These are phyloP conservation scores for Ajuga chamaepitys DNA, from an alignment of 257 asterid genomes.

Conservation along the genomic window DNA sequence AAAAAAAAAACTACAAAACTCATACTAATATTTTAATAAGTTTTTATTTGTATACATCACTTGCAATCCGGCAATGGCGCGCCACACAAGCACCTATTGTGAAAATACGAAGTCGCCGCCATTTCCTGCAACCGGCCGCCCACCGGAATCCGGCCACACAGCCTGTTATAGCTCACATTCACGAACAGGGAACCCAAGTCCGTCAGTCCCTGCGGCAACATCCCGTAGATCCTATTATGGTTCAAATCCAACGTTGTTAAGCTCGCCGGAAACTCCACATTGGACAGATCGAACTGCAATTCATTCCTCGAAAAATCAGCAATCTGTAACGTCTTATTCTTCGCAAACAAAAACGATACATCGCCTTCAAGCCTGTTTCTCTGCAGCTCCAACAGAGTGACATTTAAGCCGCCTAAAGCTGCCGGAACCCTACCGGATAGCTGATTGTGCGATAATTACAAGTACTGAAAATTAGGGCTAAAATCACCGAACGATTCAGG, in stretches of 20 bases:
- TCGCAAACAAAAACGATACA: constrained; percentile 43
- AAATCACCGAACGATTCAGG: constrained; percentile 47
- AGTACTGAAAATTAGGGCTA: constrained; percentile 22
- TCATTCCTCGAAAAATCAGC: constrained; percentile 43
- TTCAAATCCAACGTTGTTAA: constrained; percentile 40
- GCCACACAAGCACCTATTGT: constrained; percentile 44
- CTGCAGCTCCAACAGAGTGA: constrained; percentile 30
- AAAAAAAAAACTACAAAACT: no score
- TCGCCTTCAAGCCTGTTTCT: constrained; percentile 59
- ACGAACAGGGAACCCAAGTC: constrained; percentile 14
- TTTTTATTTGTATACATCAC: background rate
- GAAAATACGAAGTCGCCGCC: constrained; percentile 26
- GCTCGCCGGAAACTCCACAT: constrained; percentile 34
- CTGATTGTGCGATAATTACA: constrained; percentile 52
- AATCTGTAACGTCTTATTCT: constrained; percentile 31
- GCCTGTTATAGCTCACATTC: constrained; percentile 50
- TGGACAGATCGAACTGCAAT: constrained; percentile 47
- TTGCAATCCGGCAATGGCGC: constrained; percentile 28
- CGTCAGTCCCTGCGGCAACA: constrained; percentile 36
- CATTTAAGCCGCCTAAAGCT: constrained; percentile 22
- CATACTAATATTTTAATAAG: no score
- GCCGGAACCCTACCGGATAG: constrained; percentile 47
- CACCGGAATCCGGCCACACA: constrained; percentile 41
- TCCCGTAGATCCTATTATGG: constrained; percentile 47
- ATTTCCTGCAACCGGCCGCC: constrained; percentile 31